Conservation (phyloP, 495 filamentous ascomycete genomes). For the Aspergillus avenaceus region DNA sequence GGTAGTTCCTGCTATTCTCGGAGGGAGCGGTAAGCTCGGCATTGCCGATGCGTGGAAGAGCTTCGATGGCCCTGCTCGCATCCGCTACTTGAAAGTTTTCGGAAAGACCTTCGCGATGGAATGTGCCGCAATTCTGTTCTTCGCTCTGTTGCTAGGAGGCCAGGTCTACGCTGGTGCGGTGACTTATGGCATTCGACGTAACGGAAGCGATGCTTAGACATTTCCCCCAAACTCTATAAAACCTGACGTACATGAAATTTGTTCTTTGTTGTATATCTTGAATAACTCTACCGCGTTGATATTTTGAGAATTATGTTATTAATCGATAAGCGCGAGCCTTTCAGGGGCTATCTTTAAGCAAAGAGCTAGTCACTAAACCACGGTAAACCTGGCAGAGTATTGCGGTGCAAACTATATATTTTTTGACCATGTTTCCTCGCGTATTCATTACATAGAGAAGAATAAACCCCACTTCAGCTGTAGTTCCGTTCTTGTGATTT, state of each 20-base stretch:
- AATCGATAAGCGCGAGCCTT: no score
- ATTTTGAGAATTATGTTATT: no score
- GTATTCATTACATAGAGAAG: no score
- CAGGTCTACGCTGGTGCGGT: conserved; percentile 29
- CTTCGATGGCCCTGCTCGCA: conserved; percentile 61
- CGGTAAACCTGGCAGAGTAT: no score
- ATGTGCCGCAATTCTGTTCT: conserved; percentile 37
- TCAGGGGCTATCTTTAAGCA: no score
- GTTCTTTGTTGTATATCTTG: background rate
- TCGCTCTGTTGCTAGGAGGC: conserved; percentile 29
- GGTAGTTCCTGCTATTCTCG: conserved; percentile 56
- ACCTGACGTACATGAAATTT: background rate
- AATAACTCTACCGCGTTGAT: no score
- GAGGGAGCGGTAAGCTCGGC: conserved; percentile 63
- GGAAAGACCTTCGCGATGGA: conserved; percentile 58
- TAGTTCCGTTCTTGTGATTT: no score
- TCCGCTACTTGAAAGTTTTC: conserved; percentile 64
- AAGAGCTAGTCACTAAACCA: no score
- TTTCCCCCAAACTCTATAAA: background rate
- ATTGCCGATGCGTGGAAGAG: conserved; percentile 69
- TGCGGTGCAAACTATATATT: no score
- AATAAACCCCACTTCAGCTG: no score
- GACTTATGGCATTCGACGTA: background rate
- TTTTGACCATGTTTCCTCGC: no score
- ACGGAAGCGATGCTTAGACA: background rate